These are phyloP conservation scores for Phytopythium mirpurense DNA, from an alignment of 352 stramenopile genomes.

Conservation along the genomic window DNA sequence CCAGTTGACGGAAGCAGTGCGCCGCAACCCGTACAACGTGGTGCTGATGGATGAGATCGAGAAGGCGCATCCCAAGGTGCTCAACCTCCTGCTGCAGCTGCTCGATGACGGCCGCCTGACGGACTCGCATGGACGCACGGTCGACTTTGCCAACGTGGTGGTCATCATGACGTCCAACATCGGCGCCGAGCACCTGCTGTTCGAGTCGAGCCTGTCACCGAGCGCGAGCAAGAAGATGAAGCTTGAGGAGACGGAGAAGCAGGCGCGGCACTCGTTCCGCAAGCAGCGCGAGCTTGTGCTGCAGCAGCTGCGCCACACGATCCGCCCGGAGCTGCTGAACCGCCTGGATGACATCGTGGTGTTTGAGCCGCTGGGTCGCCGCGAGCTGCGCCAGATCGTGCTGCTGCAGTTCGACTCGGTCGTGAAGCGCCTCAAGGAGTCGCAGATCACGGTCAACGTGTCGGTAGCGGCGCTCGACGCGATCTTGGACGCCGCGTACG, in stretches of 20 bases:
- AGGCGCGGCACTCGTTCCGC: conserved; percentile 29
- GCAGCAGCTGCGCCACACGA: conserved; percentile 77
- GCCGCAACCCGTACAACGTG: conserved; percentile 95
- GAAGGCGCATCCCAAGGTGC: conserved; percentile 95
- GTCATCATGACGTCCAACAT: conserved; percentile 98
- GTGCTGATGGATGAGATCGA: conserved; percentile 98
- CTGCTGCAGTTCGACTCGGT: conserved; percentile 90
- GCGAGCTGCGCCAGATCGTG: conserved; percentile 91
- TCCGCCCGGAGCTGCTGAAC: conserved; percentile 96
- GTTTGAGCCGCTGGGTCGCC: conserved; percentile 91
- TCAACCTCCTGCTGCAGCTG: conserved; percentile 96
- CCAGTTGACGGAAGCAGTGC: conserved; percentile 95
- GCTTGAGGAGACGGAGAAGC: conserved; percentile 27
- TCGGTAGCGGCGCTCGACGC: conserved; percentile 84
- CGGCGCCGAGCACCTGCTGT: conserved; percentile 89
- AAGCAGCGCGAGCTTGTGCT: conserved; percentile 83
- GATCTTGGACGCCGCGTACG: conserved; percentile 91
- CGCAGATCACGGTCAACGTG: conserved; percentile 62
- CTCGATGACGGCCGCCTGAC: conserved; percentile 98
- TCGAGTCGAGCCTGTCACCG: conserved; percentile 46
- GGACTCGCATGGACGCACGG: conserved; percentile 93
- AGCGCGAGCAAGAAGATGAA: conserved; percentile 61
- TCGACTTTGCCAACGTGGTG: conserved; percentile 97
- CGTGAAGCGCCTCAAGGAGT: conserved; percentile 65
- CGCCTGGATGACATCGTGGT: conserved; percentile 95